Evolutionary conservation across 306 rosid species (phyloP).

Genomic region (Sphenostylis stenocarpa): DNA sequence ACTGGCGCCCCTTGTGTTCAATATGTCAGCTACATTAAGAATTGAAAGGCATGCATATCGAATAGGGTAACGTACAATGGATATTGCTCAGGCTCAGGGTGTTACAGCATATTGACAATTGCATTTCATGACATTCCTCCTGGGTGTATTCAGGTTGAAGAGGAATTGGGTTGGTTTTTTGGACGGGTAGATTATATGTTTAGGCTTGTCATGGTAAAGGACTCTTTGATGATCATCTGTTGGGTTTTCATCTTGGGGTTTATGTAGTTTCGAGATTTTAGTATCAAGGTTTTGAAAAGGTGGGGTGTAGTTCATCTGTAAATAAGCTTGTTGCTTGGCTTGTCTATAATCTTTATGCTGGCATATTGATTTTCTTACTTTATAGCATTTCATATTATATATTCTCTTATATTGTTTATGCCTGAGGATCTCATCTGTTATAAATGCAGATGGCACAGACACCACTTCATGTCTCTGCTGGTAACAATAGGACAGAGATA

Average conservation of each 20-base stretch:
- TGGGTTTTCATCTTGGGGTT: not conserved
- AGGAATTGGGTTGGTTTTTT: constrained; percentile 8
- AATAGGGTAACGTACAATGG: not conserved
- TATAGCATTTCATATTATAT: constrained; percentile 6
- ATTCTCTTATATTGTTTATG: not conserved
- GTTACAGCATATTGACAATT: not conserved
- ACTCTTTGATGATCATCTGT: constrained; percentile 4
- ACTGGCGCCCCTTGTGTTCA: not conserved
- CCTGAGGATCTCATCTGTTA: constrained; percentile 21
- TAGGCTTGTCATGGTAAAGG: not conserved
- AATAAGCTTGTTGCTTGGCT: constrained; percentile 13
- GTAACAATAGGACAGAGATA: constrained; percentile 69
- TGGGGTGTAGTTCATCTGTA: not conserved
- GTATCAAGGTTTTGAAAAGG: not conserved
- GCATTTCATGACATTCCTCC: not conserved
- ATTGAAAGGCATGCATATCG: constrained; percentile 1
- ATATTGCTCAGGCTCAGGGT: constrained; percentile 21
- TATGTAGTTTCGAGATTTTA: not conserved
- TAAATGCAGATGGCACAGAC: constrained; percentile 84
- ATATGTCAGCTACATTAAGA: constrained; percentile 5
- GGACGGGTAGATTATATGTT: not conserved
- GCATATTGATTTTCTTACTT: constrained; percentile 11
- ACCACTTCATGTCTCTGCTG: constrained; percentile 90
- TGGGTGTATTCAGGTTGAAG: constrained; percentile 17
- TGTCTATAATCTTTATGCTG: not conserved